Evolutionary conservation across 495 filamentous ascomycete species (phyloP), one percentile per base, ranked within the genome.

Genomic region (Tuber calosporum): DNA sequence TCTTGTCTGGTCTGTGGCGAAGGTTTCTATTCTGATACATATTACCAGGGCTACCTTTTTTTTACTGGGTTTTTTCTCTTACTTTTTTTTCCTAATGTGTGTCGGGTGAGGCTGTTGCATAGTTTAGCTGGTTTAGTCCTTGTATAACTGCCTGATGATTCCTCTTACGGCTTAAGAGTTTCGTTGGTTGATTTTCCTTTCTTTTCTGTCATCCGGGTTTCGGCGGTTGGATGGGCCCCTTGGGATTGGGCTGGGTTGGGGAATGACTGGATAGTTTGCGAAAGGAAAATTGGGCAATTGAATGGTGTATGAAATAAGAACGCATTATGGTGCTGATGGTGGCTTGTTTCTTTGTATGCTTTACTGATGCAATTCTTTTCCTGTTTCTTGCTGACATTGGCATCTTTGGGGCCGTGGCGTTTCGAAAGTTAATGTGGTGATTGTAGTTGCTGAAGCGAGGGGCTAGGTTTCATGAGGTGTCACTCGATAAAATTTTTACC

Each of bases 21-120:
- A 62, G 53, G 53, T 62, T 62, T 62, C 53, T 34, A 62, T 62
- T 62, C 53, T 62, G 53, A 62, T 62, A 62, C 26, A 62, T 62
- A 62, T 62, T 62, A 62, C 13, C 53, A 30, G 30, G 26, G 53
- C 53, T 62, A 62, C 13, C 30, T 17, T 62, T 34, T 62, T 53
- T 53, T 26, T 58, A n/a, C n/a, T n/a, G n/a, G n/a, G n/a, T 58
- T 34, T 34, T 34, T 58, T 48, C 4, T 5, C 45, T 11, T 53
- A 9, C 8, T 3, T 53, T 26, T 53, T 58, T 58, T 43, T 3
- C 42, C 26, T 26, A 22, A 30, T 30, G 30, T 34, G 26, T 62
- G 11, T 62, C 26, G 53, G 48, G n/a, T 62, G 53, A 58, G 13
- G 13, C 26, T 30, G 53, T 62, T 62, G 53, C 26, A 22, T 26